Evolutionary conservation across 1,284 basidiomycete species (phyloP).

Genomic region (Mycosarcoma maydis): DNA sequence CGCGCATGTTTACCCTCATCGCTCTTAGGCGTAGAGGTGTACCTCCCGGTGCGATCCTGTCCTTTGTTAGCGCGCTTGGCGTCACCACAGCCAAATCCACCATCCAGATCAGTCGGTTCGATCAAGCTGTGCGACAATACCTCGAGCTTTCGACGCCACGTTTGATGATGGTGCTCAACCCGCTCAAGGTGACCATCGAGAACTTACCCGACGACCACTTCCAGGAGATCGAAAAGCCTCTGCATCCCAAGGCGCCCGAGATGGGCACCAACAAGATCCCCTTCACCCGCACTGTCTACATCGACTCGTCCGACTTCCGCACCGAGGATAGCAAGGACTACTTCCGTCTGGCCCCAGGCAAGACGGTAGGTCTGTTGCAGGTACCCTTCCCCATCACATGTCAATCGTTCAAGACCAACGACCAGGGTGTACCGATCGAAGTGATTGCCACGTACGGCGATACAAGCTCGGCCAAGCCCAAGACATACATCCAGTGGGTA

Average conservation of each 20-base stretch:
- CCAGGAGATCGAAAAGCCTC: constrained; percentile 84
- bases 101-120: constrained; percentile 88
- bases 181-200: constrained; percentile 84
- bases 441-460: constrained; percentile 76
- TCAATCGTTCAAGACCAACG: constrained; percentile 82
- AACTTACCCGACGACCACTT: constrained; percentile 89
- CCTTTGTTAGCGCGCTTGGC: constrained; percentile 90
- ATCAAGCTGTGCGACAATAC: constrained; percentile 86
- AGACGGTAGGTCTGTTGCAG: constrained; percentile 95
- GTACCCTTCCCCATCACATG: constrained; percentile 96
- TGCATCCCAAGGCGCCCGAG: constrained; percentile 92
- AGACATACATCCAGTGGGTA: constrained; percentile 98
- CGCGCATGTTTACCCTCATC: constrained; percentile 96
- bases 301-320: constrained; percentile 94
- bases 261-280: constrained; percentile 85
- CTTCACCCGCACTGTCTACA: constrained; percentile 89
- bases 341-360: constrained; percentile 95
- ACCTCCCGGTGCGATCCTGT: constrained; percentile 91
- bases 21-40: constrained; percentile 92
- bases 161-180: constrained; percentile 89
- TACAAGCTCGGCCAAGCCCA: constrained; percentile 77
- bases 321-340: constrained; percentile 91
- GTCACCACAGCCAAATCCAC: constrained; percentile 84
- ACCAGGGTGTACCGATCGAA: constrained; percentile 75
- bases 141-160: constrained; percentile 89